Evolutionary conservation across 2,329 filamentous ascomycete genomes (phyloP).

Genomic region (Cladosporium velox): DNA sequence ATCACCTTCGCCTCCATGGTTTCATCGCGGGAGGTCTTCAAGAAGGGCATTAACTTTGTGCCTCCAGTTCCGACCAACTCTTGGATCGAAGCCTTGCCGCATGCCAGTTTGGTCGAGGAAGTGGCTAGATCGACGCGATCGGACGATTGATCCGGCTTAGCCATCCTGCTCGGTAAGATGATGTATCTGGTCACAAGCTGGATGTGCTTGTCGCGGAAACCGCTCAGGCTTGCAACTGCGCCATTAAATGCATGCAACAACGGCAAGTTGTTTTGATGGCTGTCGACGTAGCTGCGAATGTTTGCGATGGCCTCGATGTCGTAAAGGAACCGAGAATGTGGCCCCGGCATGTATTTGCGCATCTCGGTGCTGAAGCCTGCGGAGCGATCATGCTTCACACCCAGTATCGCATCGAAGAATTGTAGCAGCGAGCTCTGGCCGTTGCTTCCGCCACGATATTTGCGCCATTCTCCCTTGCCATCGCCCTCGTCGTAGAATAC

Average conservation of each 20-base stretch:
- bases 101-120: constrained; percentile 44
- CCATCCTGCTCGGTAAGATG: constrained; percentile 43
- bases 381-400: constrained; percentile 47
- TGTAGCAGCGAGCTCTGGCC: constrained; percentile 58
- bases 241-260: constrained; percentile 50
- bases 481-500: constrained; percentile 56
- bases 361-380: constrained; percentile 44
- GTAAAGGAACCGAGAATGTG: constrained; percentile 54
- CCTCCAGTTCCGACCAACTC: constrained; percentile 54
- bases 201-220: constrained; percentile 55
- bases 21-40: constrained; percentile 55
- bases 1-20: constrained; percentile 37
- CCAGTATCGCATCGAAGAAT: constrained; percentile 56
- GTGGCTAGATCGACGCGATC: constrained; percentile 48
- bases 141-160: constrained; percentile 29
- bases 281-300: constrained; percentile 48
- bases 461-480: constrained; percentile 51
- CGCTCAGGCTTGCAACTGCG: constrained; percentile 47
- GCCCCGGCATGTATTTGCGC: constrained; percentile 57
- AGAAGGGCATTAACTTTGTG: constrained; percentile 55
- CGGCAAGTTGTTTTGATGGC: constrained; percentile 35
- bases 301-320: constrained; percentile 49
- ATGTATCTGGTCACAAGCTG: constrained; percentile 57
- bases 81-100: constrained; percentile 36
- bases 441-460: constrained; percentile 57